Base-by-base conservation (phyloP, 1,284 basidiomycete species). In the Ceratobasidium sp. region DNA sequence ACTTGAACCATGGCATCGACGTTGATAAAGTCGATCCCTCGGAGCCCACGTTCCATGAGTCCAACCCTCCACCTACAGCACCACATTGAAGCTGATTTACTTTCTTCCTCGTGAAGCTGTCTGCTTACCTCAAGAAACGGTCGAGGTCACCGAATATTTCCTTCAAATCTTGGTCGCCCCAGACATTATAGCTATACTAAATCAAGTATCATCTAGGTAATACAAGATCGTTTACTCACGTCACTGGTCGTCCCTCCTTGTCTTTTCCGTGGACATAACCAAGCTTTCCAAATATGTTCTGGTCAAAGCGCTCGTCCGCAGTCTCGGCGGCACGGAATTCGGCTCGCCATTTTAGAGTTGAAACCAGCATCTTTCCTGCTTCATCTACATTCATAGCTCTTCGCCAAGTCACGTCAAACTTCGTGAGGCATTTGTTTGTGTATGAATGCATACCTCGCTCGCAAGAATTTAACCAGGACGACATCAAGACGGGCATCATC, bases 1-100 rank as follows among this genome's bases (percentile, higher is more conserved):
- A 92, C 83, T 79, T 93, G 91, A 28, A 92, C 78, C 81, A 87
- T 88, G 77, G 90, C 89, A 78, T 92, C 91, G n/a, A 88, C 80
- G 21, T 84, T 89, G 74, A 84, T 85, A 76, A 92, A 92, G 78
- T 93, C 89, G 58, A 93, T 83, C 30, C 83, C 76, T n/a, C 81
- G 77, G 43, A 92, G 83, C 72, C 85, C 85, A 77, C 85, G 82
- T 79, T 93, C 91, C 86, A 92, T 91, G 64, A 92, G 84, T 39
- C 86, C 85, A 52, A 93, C 85, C 43, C 92, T 87, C 91, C 91
- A 93, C 69, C 91, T 91, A 72, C 23, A 64, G 32, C 32, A 73
- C 73, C 9, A 21, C 21, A 26, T 50, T 48, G 9, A 58, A 32
- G 36, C 8, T 6, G 55, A 30, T 52, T 28, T n/a, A 28, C 1